Evolutionary conservation across 805 yeast species (phyloP).

Genomic region (Candida dajiaensis): DNA sequence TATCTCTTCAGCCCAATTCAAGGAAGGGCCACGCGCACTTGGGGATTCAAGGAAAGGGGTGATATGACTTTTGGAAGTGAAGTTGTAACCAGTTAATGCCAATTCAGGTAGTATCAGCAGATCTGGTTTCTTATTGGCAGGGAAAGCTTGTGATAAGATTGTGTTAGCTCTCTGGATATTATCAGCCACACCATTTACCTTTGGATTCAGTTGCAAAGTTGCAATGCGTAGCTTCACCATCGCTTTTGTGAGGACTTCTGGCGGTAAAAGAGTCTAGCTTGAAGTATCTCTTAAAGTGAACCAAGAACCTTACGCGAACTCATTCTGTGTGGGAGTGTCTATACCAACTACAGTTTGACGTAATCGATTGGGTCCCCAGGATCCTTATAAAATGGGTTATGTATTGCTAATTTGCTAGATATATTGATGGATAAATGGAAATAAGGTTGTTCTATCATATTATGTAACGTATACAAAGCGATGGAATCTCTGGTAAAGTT

Average conservation of each 20-base stretch:
- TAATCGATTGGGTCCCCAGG: too few relatives aligned
- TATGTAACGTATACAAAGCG: too few relatives aligned
- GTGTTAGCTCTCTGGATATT: slow-evolving; percentile 44
- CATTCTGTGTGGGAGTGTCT: too few relatives aligned
- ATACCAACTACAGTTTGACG: too few relatives aligned
- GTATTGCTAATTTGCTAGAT: too few relatives aligned
- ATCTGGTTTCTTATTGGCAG: slow-evolving; percentile 39
- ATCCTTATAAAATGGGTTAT: too few relatives aligned
- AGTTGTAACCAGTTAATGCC: slow-evolving; percentile 81
- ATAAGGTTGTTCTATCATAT: too few relatives aligned
- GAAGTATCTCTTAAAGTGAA: too few relatives aligned
- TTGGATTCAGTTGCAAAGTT: slow-evolving; percentile 61
- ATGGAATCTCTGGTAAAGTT: too few relatives aligned
- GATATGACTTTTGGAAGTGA: slow-evolving; percentile 39
- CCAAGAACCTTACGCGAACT: too few relatives aligned
- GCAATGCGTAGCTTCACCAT: slow-evolving; percentile 46
- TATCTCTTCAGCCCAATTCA: slow-evolving; percentile 49
- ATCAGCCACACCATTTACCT: slow-evolving; percentile 50
- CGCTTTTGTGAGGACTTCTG: slow-evolving; percentile 1
- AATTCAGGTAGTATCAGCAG: slow-evolving; percentile 78
- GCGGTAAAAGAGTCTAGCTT: too few relatives aligned
- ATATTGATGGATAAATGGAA: too few relatives aligned
- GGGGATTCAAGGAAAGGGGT: slow-evolving; percentile 49
- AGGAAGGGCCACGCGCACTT: slow-evolving; percentile 39
- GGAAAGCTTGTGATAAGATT: slow-evolving; percentile 18